These are phyloP conservation scores for Diaporthe capsici DNA, from an alignment of 2,329 filamentous ascomycete genomes.

Conservation along the genomic window DNA sequence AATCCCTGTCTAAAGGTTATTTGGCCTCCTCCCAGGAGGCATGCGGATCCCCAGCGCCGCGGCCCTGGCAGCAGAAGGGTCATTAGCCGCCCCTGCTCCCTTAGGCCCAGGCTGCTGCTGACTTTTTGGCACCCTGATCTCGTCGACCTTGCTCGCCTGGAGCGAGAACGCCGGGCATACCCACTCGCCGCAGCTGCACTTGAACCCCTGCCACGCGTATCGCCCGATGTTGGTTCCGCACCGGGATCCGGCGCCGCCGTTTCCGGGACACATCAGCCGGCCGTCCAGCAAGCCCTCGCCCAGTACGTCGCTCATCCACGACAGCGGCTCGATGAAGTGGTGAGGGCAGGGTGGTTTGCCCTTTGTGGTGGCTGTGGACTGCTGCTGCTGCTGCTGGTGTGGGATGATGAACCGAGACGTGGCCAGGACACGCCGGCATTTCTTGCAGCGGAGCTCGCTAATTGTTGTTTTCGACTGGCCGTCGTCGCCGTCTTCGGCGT, in stretches of 20 bases:
- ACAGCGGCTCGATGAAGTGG: conserved; percentile 90
- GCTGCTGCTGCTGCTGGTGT: conserved; percentile 62
- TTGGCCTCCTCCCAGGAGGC: conserved; percentile 60
- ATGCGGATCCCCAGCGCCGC: conserved; percentile 65
- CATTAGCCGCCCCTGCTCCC: conserved; percentile 34
- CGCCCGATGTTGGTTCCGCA: conserved; percentile 90
- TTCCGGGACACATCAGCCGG: conserved; percentile 84
- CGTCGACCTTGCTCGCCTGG: conserved; percentile 85
- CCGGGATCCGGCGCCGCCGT: conserved; percentile 54
- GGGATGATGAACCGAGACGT: conserved; percentile 74
- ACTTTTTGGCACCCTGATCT: conserved; percentile 57
- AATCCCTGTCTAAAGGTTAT: conserved; percentile 48
- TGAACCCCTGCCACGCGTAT: conserved; percentile 96
- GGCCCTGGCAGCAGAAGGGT: conserved; percentile 46
- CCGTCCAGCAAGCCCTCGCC: conserved; percentile 87
- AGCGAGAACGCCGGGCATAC: conserved; percentile 91
- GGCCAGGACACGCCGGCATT: conserved; percentile 80
- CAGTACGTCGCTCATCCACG: conserved; percentile 92
- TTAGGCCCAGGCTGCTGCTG: conserved; percentile 15
- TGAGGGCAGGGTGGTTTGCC: conserved; percentile 76
- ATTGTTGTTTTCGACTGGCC: conserved; percentile 33
- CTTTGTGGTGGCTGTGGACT: neutral
- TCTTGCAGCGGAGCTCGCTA: conserved; percentile 84
- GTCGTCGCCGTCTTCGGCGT: conserved; percentile 27
- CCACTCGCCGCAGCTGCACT: conserved; percentile 92